Evolutionary conservation across 257 asterid species (phyloP).

Genomic region (Solanum corneliomulleri): DNA sequence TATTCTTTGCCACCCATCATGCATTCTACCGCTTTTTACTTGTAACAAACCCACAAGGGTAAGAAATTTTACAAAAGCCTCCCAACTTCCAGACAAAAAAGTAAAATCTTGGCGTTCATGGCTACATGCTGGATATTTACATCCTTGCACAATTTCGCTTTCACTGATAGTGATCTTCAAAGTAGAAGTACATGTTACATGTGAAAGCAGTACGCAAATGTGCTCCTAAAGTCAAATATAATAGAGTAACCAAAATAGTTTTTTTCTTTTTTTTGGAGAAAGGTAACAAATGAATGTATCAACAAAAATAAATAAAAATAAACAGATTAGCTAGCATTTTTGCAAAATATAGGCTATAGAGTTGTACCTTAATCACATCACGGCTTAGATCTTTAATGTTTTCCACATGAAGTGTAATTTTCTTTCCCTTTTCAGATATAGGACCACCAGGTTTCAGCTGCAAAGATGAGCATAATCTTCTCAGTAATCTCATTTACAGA

Average conservation of each 20-base stretch:
- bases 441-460: constrained; percentile 92
- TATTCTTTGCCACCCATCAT: background rate
- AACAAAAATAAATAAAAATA: background rate
- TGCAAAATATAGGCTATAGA: background rate
- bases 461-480: constrained; percentile 5
- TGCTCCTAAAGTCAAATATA: background rate
- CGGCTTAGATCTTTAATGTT: constrained; percentile 71
- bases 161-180: background rate
- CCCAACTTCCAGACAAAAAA: background rate
- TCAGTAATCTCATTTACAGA: background rate
- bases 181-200: background rate
- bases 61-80: background rate
- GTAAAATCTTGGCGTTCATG: background rate
- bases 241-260: background rate
- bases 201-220: background rate
- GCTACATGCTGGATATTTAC: background rate
- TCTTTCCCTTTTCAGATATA: constrained; percentile 81
- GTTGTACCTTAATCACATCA: constrained; percentile 82
- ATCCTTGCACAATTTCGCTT: background rate
- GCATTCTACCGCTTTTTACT: background rate
- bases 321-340: background rate
- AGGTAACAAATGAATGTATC: background rate
- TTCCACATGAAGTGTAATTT: constrained; percentile 50
- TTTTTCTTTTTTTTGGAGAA: background rate
- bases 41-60: background rate